A percentile compares a stretch with the other conserved stretches of the same genome.
phyloP scores from a whole-genome alignment of 1,139 yeast species.

The Zygosaccharomyces sapae region DNA sequence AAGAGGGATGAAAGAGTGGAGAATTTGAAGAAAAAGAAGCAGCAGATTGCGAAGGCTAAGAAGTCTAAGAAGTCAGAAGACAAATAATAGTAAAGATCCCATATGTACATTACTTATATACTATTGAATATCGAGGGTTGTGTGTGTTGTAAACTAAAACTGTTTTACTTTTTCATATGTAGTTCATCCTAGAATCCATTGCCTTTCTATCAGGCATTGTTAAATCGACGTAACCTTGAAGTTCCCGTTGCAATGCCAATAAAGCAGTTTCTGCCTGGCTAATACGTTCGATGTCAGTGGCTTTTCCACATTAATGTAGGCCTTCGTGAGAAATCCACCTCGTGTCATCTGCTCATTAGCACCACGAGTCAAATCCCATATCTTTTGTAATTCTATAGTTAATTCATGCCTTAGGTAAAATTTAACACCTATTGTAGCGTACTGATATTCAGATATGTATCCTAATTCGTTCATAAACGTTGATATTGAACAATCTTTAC shows the following conservation, averaged over 20 bases:
- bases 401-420: conserved; percentile 64
- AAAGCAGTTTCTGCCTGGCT: conserved; percentile 63
- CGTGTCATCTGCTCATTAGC: conserved; percentile 33
- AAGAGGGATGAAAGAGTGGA: conserved; percentile 79
- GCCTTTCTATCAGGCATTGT: conserved; percentile 71
- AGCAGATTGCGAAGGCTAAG: conserved; percentile 68
- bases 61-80: conserved; percentile 43
- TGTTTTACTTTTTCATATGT: conserved; percentile 8
- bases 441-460: conserved; percentile 61
- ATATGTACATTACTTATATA: conserved; percentile 12
- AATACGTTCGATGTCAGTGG: conserved; percentile 73
- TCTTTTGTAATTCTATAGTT: conserved; percentile 47
- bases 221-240: conserved; percentile 63
- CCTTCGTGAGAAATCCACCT: conserved; percentile 47
- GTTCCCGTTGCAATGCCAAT: conserved; percentile 55
- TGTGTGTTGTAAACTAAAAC: neutral
- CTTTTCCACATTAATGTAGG: conserved; percentile 62
- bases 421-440: conserved; percentile 36
- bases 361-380: conserved; percentile 24
- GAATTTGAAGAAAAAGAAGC: conserved; percentile 70
- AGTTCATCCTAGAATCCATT: conserved; percentile 66
- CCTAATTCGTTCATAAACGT: conserved; percentile 62
- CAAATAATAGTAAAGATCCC: conserved; percentile 25
- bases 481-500: conserved; percentile 36
- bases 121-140: conserved; percentile 5